Base-by-base conservation (phyloP, 2,329 filamentous ascomycete genomes). In the Beauveria caledonica region DNA sequence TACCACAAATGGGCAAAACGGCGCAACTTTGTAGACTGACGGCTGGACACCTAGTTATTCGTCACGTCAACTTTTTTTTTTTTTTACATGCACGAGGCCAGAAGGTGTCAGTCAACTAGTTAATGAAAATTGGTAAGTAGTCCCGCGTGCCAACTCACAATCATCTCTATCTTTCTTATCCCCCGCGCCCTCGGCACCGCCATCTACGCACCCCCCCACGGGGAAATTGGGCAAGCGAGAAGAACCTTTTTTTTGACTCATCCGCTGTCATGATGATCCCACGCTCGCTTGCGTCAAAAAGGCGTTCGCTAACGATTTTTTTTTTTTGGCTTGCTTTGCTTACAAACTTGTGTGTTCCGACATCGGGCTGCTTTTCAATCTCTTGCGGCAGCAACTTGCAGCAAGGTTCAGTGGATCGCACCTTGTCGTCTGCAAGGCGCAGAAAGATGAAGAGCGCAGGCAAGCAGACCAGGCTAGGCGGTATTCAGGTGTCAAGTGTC, bases 371-470 rank as follows among this genome's bases (percentile, higher is more conserved):
- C n/a, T 19, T 49, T 27, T 45, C 10, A 3, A 44, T 19, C 13
- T 36, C n/a, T 33, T 33, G 29, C 29, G 29, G 29, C 29, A 33
- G 29, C 11, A 36, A 13, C 33, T 23, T 36, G 33, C 33, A 36
- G 33, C 11, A 36, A 11, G 6, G 1, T 36, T 13, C 33, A 36
- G 53, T 46, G 53, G 53, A 46, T 45, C 53, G 53, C 40, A 17
- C 9, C 53, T 29, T 33, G 53, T 55, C 53, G 11, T 46, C 53
- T 45, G 25, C 53, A 55, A 57, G 42, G 44, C 54, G 44, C 54
- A 57, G 44, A 10, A 13, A n/a, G 39, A 54, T 44, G 15, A 13
- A n/a, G 39, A 54, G 25, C 5, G 15, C 11, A 54, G 44, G 29
- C 29, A 33, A 33, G 10, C 29, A 33, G 10, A 33, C 29, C 44